phyloP scores from a whole-genome alignment of 257 asterid species.

The Solanum lignicaule region DNA sequence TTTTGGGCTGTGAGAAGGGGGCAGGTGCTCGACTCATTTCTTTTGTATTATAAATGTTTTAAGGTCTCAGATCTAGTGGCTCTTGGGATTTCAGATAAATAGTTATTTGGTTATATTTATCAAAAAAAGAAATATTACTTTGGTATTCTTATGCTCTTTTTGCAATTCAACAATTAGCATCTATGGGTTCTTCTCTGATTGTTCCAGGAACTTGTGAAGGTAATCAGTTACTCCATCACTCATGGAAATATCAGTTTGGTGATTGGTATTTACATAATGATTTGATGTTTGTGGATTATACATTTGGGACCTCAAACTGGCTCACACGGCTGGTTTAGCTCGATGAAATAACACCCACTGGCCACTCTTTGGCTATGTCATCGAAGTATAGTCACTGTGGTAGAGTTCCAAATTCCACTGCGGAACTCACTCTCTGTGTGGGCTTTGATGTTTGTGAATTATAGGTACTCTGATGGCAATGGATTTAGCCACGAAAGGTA shows the following conservation, averaged over 20 bases:
- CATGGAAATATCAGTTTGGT: neutral
- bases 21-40: neutral
- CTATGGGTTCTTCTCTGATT: neutral
- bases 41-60: neutral
- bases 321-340: neutral
- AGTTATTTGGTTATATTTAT: conserved; percentile 1
- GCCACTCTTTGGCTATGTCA: neutral
- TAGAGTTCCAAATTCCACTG: neutral
- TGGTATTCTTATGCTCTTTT: neutral
- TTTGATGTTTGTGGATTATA: neutral
- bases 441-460: neutral
- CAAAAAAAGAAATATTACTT: neutral
- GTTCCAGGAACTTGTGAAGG: neutral
- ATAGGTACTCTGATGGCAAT: too few relatives aligned
- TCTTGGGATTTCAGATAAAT: neutral
- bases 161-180: neutral
- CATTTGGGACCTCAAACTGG: neutral
- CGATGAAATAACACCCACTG: neutral
- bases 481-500: too few relatives aligned
- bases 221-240: neutral
- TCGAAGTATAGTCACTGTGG: neutral
- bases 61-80: neutral
- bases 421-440: neutral
- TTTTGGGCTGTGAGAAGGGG: neutral
- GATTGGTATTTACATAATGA: neutral